Evolutionary conservation across 345 rosid species (phyloP).

Genomic region (Isatis tinctoria): DNA sequence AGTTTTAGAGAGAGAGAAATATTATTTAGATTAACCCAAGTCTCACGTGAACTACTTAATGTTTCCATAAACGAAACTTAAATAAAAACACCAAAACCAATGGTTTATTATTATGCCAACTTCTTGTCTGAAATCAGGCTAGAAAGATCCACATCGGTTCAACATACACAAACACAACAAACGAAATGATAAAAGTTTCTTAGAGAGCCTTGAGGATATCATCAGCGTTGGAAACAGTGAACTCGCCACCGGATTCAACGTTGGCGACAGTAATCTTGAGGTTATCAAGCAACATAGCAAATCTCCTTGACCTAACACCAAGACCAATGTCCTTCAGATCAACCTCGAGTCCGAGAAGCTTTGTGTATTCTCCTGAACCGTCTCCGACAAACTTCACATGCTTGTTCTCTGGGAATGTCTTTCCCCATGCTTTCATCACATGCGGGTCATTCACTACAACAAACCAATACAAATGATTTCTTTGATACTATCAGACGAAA

Average conservation of each 20-base stretch:
- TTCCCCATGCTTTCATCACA: conserved; percentile 97
- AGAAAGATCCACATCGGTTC: not conserved
- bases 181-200: not conserved
- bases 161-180: too few species aligned
- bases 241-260: conserved; percentile 83
- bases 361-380: conserved; percentile 78
- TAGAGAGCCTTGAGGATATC: conserved; percentile 77
- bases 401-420: conserved; percentile 85
- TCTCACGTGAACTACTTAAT: too few species aligned
- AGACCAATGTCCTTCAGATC: conserved; percentile 81
- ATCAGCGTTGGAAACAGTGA: conserved; percentile 77
- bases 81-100: not conserved
- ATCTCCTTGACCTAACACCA: conserved; percentile 80
- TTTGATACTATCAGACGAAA: not conserved
- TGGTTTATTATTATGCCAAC: not conserved
- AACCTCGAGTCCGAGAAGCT: conserved; percentile 86
- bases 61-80: not conserved
- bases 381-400: conserved; percentile 91
- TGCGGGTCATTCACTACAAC: conserved; percentile 82
- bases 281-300: conserved; percentile 75
- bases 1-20: too few species aligned
- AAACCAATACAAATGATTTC: not conserved
- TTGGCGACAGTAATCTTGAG: conserved; percentile 89
- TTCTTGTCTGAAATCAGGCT: not conserved
- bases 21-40: too few species aligned